These are phyloP conservation scores for Ogataea nakhonphanomensis DNA, from an alignment of 805 yeast genomes.

Conservation along the genomic window DNA sequence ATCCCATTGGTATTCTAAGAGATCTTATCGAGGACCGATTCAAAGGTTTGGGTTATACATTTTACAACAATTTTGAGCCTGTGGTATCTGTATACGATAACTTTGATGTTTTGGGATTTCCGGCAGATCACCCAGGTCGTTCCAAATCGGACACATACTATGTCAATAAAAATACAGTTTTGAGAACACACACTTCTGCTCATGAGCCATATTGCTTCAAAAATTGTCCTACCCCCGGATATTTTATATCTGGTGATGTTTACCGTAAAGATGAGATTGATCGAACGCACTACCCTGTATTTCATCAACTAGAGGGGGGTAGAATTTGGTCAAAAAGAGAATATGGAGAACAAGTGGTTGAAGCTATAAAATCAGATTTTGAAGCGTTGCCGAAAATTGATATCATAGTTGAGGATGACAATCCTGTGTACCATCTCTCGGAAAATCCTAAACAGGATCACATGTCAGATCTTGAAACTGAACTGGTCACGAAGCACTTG, in stretches of 20 bases:
- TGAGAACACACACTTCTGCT: slow-evolving; percentile 95
- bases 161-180: slow-evolving; percentile 62
- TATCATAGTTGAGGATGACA: slow-evolving; percentile 74
- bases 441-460: slow-evolving; percentile 77
- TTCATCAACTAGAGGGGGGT: slow-evolving; percentile 98
- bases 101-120: slow-evolving; percentile 90
- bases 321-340: slow-evolving; percentile 67
- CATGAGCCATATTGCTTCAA: slow-evolving; percentile 88
- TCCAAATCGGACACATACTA: slow-evolving; percentile 92
- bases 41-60: slow-evolving; percentile 64
- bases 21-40: slow-evolving; percentile 69
- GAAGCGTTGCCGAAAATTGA: slow-evolving; percentile 61
- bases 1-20: slow-evolving; percentile 87
- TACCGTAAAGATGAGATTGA: slow-evolving; percentile 95
- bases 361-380: slow-evolving; percentile 54
- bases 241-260: slow-evolving; percentile 91
- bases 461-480: slow-evolving; percentile 68
- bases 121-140: slow-evolving; percentile 89
- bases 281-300: slow-evolving; percentile 93
- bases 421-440: slow-evolving; percentile 47
- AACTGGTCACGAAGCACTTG: slow-evolving; percentile 69
- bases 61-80: slow-evolving; percentile 77
- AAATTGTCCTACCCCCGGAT: slow-evolving; percentile 70
- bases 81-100: slow-evolving; percentile 79
- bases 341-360: slow-evolving; percentile 35